Evolutionary conservation across 75 land plant genomes (phyloP).

Genomic region (Picea glauca): DNA sequence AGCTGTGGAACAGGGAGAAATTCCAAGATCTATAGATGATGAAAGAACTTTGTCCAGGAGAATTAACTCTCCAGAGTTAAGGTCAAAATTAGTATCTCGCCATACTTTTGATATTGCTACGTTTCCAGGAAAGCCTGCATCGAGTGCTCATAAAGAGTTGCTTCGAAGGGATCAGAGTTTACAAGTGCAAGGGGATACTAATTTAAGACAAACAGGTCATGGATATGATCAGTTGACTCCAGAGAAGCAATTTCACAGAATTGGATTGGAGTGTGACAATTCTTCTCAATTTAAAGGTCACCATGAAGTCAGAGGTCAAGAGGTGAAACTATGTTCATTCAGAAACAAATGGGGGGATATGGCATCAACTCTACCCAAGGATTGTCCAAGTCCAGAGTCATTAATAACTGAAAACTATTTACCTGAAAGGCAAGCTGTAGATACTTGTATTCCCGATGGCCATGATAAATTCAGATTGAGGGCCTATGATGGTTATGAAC

Average conservation of each 20-base stretch:
- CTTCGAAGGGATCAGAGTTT: neutral
- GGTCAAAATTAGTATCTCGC: neutral
- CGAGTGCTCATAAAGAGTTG: slow-evolving; percentile 2
- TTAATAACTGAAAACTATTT: neutral
- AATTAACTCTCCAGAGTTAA: neutral
- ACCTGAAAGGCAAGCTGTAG: neutral
- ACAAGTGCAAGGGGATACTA: neutral
- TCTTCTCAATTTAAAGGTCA: neutral
- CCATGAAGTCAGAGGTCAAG: neutral
- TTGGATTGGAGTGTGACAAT: neutral
- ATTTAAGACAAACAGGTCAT: neutral
- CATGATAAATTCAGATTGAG: neutral
- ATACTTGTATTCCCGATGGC: neutral
- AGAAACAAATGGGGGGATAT: slow-evolving; percentile 2
- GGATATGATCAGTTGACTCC: neutral
- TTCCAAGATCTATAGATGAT: neutral
- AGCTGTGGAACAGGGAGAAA: neutral
- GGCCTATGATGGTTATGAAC: slow-evolving; percentile 1
- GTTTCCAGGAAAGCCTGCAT: neutral
- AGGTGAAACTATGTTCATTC: neutral
- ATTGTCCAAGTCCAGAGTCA: slow-evolving; percentile 3
- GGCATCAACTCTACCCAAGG: neutral
- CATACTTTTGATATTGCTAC: neutral
- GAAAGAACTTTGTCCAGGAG: neutral
- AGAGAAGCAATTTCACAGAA: neutral